Evolutionary conservation across 495 filamentous ascomycete species (phyloP), one percentile per base, ranked within the genome.

Genomic region (Annulohypoxylon moriforme): DNA sequence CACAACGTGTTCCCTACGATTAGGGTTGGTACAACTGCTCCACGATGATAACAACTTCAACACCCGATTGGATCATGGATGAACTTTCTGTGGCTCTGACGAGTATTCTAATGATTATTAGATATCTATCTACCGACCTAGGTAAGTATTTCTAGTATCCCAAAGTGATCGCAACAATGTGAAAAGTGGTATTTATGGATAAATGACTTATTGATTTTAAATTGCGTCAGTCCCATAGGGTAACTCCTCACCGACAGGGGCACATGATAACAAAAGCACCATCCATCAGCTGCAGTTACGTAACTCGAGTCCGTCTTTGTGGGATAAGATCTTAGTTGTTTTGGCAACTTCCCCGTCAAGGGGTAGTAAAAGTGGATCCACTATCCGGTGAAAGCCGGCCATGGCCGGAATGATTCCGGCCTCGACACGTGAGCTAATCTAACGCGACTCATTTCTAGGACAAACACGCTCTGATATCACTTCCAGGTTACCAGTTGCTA

Each of bases 321-420:
- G 36, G 24, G 47, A 65, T 68, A 49, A 47, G 34, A 49, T 38
- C 53, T 62, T 34, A 29, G 55, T 27, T 20, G 4, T 34, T 44
- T 49, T 13, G 2, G 13, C 47, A n/a, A 10, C 34, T 50, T 22
- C 25, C 36, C 58, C 63, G 69, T 53, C 22, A 24, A 55, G 64
- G 64, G 56, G 24, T 65, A 57, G 22, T 27, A 69, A 69, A 64
- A 46, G 64, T 62, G 65, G 66, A 8, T 13, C 44, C 9, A 1
- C 3, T 58, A 29, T 2, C 71, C 76, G 76, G 71, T 49, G 49
- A 59, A 67, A 69, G 38, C 71, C 76, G 76, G 67, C 65, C 52
- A 42, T 79, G 77, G 77, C 77, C 77, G 77, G 77, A 79, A 79
- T 66, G 11, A 71, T 78, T 79, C 77, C 77, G 77, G 77, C 77